phyloP scores from a whole-genome alignment of 768 basidiomycete species.

The Leccinum boreale region DNA sequence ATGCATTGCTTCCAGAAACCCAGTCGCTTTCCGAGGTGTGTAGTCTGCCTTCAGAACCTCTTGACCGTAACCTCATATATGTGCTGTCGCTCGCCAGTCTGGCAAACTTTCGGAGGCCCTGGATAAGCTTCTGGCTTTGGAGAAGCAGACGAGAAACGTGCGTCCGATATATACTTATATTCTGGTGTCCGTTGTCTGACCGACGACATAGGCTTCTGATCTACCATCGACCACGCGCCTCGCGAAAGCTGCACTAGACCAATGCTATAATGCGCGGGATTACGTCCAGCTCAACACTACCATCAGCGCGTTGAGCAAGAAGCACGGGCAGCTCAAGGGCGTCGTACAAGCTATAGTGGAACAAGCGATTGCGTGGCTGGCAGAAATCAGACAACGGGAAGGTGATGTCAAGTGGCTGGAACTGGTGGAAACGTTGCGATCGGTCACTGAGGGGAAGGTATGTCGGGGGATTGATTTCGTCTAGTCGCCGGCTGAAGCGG shows the following conservation, averaged over 20 bases:
- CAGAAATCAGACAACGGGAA: slow-evolving; percentile 63
- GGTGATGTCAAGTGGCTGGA: slow-evolving; percentile 81
- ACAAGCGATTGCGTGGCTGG: slow-evolving; percentile 75
- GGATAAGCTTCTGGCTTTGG: slow-evolving; percentile 83
- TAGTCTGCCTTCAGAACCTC: background rate
- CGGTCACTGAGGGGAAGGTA: slow-evolving; percentile 96
- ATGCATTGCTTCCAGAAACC: slow-evolving; percentile 67
- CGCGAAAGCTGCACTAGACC: slow-evolving; percentile 66
- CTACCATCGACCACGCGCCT: slow-evolving; percentile 86
- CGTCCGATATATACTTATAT: slow-evolving; percentile 17
- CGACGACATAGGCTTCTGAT: slow-evolving; percentile 76
- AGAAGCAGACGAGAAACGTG: slow-evolving; percentile 97
- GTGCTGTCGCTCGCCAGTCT: slow-evolving; percentile 43
- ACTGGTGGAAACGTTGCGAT: slow-evolving; percentile 82
- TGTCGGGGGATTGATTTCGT: slow-evolving; percentile 17
- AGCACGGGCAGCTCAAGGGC: slow-evolving; percentile 94
- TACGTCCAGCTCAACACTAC: slow-evolving; percentile 68
- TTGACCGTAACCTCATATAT: slow-evolving; percentile 5
- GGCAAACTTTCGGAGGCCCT: slow-evolving; percentile 82
- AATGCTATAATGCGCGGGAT: slow-evolving; percentile 71
- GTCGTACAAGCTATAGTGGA: slow-evolving; percentile 92
- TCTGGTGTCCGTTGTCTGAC: background rate
- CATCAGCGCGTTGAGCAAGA: slow-evolving; percentile 77
- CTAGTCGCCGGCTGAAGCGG: background rate
- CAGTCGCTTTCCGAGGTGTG: slow-evolving; percentile 69